Evolutionary conservation across 805 yeast species (phyloP), one percentile per base, ranked within the genome.

Genomic region (Hanseniaspora lindneri): DNA sequence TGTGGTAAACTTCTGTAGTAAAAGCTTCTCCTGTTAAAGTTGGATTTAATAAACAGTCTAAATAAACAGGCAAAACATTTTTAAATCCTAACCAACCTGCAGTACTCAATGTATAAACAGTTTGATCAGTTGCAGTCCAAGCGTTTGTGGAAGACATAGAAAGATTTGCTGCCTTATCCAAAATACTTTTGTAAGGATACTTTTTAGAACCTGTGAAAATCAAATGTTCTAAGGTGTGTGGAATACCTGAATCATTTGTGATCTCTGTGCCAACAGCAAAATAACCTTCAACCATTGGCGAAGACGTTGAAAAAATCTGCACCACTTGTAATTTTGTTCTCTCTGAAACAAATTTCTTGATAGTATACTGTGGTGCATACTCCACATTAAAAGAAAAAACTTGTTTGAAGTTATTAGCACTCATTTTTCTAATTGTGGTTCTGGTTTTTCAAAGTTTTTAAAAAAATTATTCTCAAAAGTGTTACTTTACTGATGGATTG

Each of bases 71-170:
- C 27, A 92, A 71, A 25, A 92, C 66, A 52, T 79, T 73, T 42
- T 75, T 76, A 65, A 92, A 92, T 1, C 96, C 97, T 50, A 84
- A 85, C 95, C 96, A 88, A 9, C 97, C 97, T 1, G 97, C 97
- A 33, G 94, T 79, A 8, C 82, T 74, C 49, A 92, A 69, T 2
- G 96, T 86, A 57, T 92, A 92, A 1, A 87, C 96, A 0, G 98
- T 92, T 60, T 85, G 94, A 64, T 92, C 97, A 4, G 92, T 85
- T 0, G 82, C 86, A 0, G 98, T 92, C 96, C 96, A 88, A 0
- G 98, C 98, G 60, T 92, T 92, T 0, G 97, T 92, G 4, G 77
- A 72, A 1, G 95, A 82, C 64, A 80, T 83, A 53, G 86, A 79
- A 50, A 83, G 66, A 59, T 86, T 85, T 5, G 96, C 95, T 44